Percentiles rank a stretch among this genome's conserved stretches.
These are phyloP conservation scores for Rhizopogon rudus DNA, from an alignment of 768 basidiomycete genomes.

Conservation along the genomic window DNA sequence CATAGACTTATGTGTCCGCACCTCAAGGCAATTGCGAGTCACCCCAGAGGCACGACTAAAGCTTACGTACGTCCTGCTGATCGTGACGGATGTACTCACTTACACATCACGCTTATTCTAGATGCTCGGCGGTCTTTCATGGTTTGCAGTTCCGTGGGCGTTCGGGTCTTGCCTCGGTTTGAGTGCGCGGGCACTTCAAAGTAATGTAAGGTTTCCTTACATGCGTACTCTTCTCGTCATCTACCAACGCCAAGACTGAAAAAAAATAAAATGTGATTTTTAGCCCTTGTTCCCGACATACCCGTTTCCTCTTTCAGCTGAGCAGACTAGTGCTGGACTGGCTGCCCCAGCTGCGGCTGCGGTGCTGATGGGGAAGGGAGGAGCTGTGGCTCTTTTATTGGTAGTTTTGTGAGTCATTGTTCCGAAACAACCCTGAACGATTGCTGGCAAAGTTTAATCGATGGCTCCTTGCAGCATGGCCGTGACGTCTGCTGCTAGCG, in stretches of 20 bases:
- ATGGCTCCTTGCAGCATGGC: conserved; percentile 18
- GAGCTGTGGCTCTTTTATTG: conserved; percentile 29
- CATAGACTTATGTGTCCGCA: background rate
- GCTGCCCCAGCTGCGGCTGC: conserved; percentile 29
- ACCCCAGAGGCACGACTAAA: conserved; percentile 29
- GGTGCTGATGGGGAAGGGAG: conserved; percentile 29
- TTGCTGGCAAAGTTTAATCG: background rate
- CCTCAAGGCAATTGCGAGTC: conserved; percentile 30
- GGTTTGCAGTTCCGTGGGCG: conserved; percentile 27
- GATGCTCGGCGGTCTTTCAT: conserved; percentile 39
- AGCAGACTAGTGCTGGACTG: conserved; percentile 18
- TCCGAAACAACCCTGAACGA: background rate
- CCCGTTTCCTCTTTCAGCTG: conserved; percentile 2
- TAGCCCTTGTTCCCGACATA: conserved; percentile 37
- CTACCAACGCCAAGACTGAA: background rate
- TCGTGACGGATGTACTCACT: background rate
- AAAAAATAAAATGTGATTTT: background rate
- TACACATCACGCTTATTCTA: conserved; percentile 5
- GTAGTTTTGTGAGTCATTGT: conserved; percentile 20
- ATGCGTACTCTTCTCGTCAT: background rate
- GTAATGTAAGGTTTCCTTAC: conserved; percentile 2
- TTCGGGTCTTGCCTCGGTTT: conserved; percentile 30
- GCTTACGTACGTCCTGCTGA: conserved; percentile 18
- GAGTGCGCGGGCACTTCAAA: conserved; percentile 15
- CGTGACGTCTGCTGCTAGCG: conserved; percentile 29